Conservation (phyloP, 176 grass and related monocot genomes). For the Bonia amplexicaulis region DNA sequence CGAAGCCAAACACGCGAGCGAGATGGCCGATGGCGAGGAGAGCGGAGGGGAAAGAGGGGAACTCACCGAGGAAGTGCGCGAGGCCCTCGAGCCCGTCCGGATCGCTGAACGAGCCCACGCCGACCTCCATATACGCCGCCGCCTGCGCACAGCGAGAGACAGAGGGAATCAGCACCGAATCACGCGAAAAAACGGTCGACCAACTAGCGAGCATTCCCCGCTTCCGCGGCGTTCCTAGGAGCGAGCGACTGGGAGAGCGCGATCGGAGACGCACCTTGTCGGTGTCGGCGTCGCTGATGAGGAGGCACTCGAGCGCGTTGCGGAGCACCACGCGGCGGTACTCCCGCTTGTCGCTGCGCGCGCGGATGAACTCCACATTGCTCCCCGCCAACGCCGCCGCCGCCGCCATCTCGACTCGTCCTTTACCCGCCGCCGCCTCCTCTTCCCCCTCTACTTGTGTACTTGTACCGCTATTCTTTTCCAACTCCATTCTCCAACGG, state of each 20-base stretch:
- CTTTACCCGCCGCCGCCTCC: background rate
- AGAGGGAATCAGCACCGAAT: background rate
- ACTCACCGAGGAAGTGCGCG: constrained; percentile 92
- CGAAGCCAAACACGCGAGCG: background rate
- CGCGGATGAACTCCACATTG: constrained; percentile 79
- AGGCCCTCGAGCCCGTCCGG: constrained; percentile 90
- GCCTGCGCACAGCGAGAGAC: constrained; percentile 37
- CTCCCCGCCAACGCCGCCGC: constrained; percentile 13
- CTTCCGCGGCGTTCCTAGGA: background rate
- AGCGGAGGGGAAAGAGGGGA: background rate
- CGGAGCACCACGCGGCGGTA: constrained; percentile 80
- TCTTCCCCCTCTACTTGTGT: background rate
- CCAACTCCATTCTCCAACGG: background rate
- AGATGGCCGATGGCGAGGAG: background rate
- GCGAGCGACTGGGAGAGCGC: background rate
- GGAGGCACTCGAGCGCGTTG: constrained; percentile 74
- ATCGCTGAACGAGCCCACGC: constrained; percentile 76
- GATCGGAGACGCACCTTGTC: constrained; percentile 53
- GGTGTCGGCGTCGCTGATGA: constrained; percentile 90
- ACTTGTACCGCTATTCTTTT: background rate
- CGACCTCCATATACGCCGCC: constrained; percentile 90
- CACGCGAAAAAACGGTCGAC: background rate
- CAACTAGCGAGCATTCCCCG: background rate
- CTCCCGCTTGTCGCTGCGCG: constrained; percentile 86
- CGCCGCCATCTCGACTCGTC: background rate